A percentile compares a stretch with the other conserved stretches of the same genome.
Conservation (phyloP, 371 early-diverging fungal genomes). For the Mortierella sp. region DNA sequence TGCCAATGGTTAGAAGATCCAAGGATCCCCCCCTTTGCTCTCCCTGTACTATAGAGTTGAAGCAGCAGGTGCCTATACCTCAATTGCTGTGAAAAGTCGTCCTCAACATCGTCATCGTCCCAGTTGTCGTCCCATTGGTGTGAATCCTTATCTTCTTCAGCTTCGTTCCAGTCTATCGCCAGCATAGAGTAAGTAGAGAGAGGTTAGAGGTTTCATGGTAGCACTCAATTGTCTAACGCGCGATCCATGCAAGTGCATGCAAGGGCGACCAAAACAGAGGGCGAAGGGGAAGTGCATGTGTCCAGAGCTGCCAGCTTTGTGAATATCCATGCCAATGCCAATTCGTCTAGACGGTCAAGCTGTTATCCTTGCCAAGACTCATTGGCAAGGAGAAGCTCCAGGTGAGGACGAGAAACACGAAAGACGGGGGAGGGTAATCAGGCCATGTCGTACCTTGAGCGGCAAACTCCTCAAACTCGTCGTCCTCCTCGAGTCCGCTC, state of each 20-base stretch:
- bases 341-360: too few relatives aligned
- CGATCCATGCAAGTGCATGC: too few relatives aligned
- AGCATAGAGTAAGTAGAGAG: constrained; percentile 2
- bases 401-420: not conserved
- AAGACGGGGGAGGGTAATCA: not conserved
- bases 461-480: constrained; percentile 93
- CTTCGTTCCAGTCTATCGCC: constrained; percentile 83
- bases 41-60: too few relatives aligned
- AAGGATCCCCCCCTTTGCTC: too few relatives aligned
- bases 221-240: too few relatives aligned
- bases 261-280: too few relatives aligned
- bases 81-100: constrained; percentile 90
- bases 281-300: too few relatives aligned
- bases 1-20: too few relatives aligned
- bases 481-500: constrained; percentile 87
- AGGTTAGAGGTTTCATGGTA: too few relatives aligned
- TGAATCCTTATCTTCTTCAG: constrained; percentile 82
- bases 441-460: constrained; percentile 75
- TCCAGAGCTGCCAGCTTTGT: too few relatives aligned
- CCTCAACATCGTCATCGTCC: constrained; percentile 93
- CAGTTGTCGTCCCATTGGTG: constrained; percentile 91
- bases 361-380: not conserved
- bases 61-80: constrained; percentile 56
- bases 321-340: too few relatives aligned
- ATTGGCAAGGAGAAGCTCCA: too few relatives aligned